A percentile compares a stretch with the other conserved stretches of the same genome.
These are phyloP conservation scores for thale cress (Arabidopsis thaliana) DNA, from an alignment of 345 rosid genomes.

Conservation along the genomic window TAIR10.1 NC_003074.8:3273501-3274000, in stretches of 20 bases:
- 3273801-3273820: conserved; percentile 54
- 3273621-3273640: conserved; percentile 56
- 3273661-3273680: conserved; percentile 78
- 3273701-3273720: conserved; percentile 64
- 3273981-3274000: background rate
- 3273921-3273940: conserved; percentile 17
- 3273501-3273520: conserved; percentile 7
- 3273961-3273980: background rate
- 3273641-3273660: conserved; percentile 72
- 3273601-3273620: conserved; percentile 73
- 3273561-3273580: conserved; percentile 75
- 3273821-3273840: conserved; percentile 67
- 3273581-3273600: conserved; percentile 74
- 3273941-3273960: conserved; percentile 9
- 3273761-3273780: conserved; percentile 43
- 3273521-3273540: conserved; percentile 62
- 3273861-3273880: conserved; percentile 57
- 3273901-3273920: background rate
- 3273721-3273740: conserved; percentile 62
- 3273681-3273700: conserved; percentile 67
- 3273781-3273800: conserved; percentile 52
- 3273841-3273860: conserved; percentile 71
- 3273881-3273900: conserved; percentile 46
- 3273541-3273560: conserved; percentile 75
- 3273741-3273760: conserved; percentile 57